Evolutionary conservation across 202 grass and related monocot species (phyloP).

Genomic region (Saccharum hybrid): DNA sequence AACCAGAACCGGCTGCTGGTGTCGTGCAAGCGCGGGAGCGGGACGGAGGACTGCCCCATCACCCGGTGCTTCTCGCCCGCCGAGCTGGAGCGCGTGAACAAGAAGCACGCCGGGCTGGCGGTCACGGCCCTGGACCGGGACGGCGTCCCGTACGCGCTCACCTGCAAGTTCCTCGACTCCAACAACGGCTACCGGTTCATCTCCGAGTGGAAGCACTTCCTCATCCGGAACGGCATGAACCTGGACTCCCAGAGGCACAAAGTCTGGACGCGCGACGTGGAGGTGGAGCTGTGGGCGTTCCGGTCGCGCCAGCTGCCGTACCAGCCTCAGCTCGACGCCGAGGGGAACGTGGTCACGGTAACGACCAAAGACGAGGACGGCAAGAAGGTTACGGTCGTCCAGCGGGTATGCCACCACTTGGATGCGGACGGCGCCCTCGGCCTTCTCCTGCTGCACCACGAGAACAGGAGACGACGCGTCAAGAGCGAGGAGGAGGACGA

Average conservation of each 20-base stretch:
- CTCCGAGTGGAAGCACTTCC: background rate
- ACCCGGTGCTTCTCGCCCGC: background rate
- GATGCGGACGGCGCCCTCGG: background rate
- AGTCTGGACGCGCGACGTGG: background rate
- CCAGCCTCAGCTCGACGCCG: background rate
- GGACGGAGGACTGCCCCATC: background rate
- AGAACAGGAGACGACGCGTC: background rate
- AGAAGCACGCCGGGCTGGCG: background rate
- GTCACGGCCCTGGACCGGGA: background rate
- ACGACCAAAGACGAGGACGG: background rate
- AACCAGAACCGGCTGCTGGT: constrained; percentile 38
- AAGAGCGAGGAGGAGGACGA: background rate
- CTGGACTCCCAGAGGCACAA: background rate
- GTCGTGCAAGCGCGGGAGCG: constrained; percentile 18
- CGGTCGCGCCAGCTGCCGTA: background rate
- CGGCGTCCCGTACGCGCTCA: background rate
- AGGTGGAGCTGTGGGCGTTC: constrained; percentile 21
- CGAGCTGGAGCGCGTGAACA: background rate
- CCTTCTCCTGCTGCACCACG: background rate
- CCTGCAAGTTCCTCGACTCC: background rate
- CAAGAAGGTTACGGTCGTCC: background rate
- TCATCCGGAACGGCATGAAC: background rate
- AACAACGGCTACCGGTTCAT: constrained; percentile 37
- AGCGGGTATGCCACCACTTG: background rate
- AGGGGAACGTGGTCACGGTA: background rate